These are phyloP conservation scores for Boletus bicolor DNA, from an alignment of 768 basidiomycete species.

Conservation along the genomic window DNA sequence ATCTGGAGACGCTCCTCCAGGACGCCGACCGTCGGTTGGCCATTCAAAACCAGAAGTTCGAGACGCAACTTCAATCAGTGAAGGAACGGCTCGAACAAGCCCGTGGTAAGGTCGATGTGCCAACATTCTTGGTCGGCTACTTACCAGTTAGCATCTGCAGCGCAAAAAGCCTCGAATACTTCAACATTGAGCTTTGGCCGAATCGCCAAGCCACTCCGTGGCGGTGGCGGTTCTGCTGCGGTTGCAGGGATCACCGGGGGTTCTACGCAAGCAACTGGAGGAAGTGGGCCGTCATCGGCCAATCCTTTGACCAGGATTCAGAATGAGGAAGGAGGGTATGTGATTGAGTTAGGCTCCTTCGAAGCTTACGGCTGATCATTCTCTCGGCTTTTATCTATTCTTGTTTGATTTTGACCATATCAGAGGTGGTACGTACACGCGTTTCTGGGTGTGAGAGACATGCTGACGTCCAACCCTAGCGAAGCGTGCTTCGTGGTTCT, in stretches of 20 bases:
- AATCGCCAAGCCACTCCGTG: slow-evolving; percentile 94
- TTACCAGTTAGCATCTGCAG: slow-evolving; percentile 37
- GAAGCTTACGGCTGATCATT: slow-evolving; percentile 16
- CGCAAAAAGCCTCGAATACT: slow-evolving; percentile 72
- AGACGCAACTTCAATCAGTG: slow-evolving; percentile 86
- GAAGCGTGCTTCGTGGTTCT: slow-evolving; percentile 93
- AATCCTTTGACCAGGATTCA: slow-evolving; percentile 73
- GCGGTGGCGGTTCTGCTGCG: slow-evolving; percentile 69
- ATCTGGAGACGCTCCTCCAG: slow-evolving; percentile 87
- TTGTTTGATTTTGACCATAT: slow-evolving; percentile 19
- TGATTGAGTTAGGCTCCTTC: slow-evolving; percentile 21
- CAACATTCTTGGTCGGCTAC: slow-evolving; percentile 11
- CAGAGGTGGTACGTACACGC: slow-evolving; percentile 33
- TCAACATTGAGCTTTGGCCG: slow-evolving; percentile 83
- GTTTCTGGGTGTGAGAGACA: slow-evolving; percentile 15
- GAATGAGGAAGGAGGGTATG: slow-evolving; percentile 75
- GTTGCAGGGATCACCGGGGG: slow-evolving; percentile 40
- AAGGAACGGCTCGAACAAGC: slow-evolving; percentile 91
- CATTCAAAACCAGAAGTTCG: slow-evolving; percentile 94
- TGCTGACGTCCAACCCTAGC: slow-evolving; percentile 46
- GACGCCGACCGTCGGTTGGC: slow-evolving; percentile 91
- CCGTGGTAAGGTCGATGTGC: slow-evolving; percentile 57
- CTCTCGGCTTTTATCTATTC: slow-evolving; percentile 12
- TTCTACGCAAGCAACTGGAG: slow-evolving; percentile 38
- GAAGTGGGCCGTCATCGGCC: slow-evolving; percentile 46